Base-by-base conservation (phyloP, 345 rosid genomes). In the Salix exigua region DNA sequence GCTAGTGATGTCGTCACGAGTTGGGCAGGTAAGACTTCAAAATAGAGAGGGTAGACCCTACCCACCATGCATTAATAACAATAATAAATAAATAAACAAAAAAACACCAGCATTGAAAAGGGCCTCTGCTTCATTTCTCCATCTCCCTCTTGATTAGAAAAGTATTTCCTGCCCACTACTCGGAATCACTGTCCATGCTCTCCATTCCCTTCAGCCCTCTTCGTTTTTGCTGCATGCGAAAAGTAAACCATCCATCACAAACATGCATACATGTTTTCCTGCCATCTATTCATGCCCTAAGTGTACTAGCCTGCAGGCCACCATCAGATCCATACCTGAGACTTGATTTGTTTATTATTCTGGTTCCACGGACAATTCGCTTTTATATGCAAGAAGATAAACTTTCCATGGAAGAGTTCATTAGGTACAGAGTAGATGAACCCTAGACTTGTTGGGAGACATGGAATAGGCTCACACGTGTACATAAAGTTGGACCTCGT, bases 141-240 rank as follows among this genome's bases (percentile, higher is more conserved):
- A 3, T 64, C n/a, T 44, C 25, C 16, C 25, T 46, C 38, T 2
- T 63, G 23, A 25, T 25, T 40, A 73, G 37, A 63, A 73, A 14
- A 12, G 23, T 4, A 38, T 14, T 8, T 6, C 21, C 60, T 53
- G 62, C 40, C 73, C 19, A 18, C 48, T 85, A 87, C 33, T 90
- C 89, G 0, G 94, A 90, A 72, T 90, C 92, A 77, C 86, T 85
- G 35, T 87, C 94, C 88, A 88, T 42, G 85, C 85, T 81, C 82
- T 88, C 91, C 89, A 88, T 76, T 30, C 92, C 94, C 80, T 90
- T 90, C 75, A 90, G 81, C 21, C 94, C 94, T 79, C 89, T 85
- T 77, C 88, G 77, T 80, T 87, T 88, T 81, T 83, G 90, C 85
- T 87, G 92, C 87, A 75, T 19, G 31, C 11, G 17, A 31, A 23